phyloP scores from a whole-genome alignment of 192 early-diverging fungal species.

The Piromyces finnis region DNA sequence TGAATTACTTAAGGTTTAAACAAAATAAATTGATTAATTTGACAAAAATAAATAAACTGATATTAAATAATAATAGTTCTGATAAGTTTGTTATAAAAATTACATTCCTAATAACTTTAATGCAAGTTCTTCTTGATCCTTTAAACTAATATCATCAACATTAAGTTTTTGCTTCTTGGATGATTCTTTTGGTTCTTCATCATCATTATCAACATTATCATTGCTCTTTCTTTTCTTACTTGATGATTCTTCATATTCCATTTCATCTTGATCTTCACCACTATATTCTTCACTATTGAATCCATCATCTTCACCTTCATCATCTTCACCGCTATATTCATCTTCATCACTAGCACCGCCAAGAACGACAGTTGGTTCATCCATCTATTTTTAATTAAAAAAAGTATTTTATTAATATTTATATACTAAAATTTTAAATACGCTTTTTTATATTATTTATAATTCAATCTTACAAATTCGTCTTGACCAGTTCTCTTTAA shows the following conservation, averaged over 20 bases:
- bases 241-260: not conserved
- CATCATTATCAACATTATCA: not conserved
- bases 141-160: constrained; percentile 7
- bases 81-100: not conserved
- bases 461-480: constrained; percentile 5
- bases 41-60: no score
- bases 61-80: no score
- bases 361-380: constrained; percentile 1
- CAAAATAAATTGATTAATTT: no score
- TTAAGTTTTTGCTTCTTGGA: constrained; percentile 2
- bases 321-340: constrained; percentile 4
- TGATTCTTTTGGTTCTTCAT: no score
- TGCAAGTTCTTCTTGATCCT: constrained; percentile 40
- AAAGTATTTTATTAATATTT: no score
- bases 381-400: no score
- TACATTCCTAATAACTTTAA: constrained; percentile 42
- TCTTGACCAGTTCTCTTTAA: constrained; percentile 13
- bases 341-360: constrained; percentile 3
- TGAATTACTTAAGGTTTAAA: no score
- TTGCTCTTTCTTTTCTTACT: constrained; percentile 6
- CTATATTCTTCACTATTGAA: constrained; percentile 2
- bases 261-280: not conserved
- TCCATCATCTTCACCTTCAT: constrained; percentile 4
- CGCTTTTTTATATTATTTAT: not conserved
- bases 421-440: not conserved